phyloP scores from a whole-genome alignment of 228 moss, liverwort and hornwort species.

The Sphagnum fallax region DNA sequence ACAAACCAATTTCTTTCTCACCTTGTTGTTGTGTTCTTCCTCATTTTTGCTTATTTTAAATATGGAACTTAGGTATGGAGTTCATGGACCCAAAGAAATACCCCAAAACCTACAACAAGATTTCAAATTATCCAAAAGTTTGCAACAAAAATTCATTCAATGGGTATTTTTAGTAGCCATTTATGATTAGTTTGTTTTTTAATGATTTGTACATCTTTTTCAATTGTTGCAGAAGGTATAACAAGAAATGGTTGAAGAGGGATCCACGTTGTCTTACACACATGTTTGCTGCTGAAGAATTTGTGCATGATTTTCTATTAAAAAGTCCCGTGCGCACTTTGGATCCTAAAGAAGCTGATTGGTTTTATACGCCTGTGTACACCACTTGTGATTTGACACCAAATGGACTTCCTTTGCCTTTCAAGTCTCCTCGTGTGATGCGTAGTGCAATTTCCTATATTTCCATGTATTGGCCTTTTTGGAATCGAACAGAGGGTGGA shows the following conservation, averaged over 20 bases:
- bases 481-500: constrained; percentile 92
- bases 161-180: too few relatives aligned
- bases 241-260: constrained; percentile 56
- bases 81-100: too few relatives aligned
- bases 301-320: constrained; percentile 73
- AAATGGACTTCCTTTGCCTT: constrained; percentile 84
- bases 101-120: too few relatives aligned
- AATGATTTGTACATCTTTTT: too few relatives aligned
- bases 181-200: too few relatives aligned
- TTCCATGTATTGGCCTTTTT: constrained; percentile 73
- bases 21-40: too few relatives aligned
- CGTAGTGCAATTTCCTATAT: constrained; percentile 85
- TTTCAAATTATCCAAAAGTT: too few relatives aligned
- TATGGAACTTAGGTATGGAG: too few relatives aligned
- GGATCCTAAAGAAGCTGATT: constrained; percentile 82
- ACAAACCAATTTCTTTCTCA: too few relatives aligned
- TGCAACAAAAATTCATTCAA: too few relatives aligned
- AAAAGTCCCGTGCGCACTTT: constrained; percentile 78
- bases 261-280: constrained; percentile 81
- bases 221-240: constrained; percentile 42
- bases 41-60: too few relatives aligned
- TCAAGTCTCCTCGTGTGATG: constrained; percentile 91
- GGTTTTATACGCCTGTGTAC: constrained; percentile 93
- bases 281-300: constrained; percentile 91
- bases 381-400: constrained; percentile 91